Percentiles rank a stretch among this genome's conserved stretches.
Evolutionary conservation across 1,139 yeast species (phyloP).

Genomic region (Pichia kudriavzevii): DNA sequence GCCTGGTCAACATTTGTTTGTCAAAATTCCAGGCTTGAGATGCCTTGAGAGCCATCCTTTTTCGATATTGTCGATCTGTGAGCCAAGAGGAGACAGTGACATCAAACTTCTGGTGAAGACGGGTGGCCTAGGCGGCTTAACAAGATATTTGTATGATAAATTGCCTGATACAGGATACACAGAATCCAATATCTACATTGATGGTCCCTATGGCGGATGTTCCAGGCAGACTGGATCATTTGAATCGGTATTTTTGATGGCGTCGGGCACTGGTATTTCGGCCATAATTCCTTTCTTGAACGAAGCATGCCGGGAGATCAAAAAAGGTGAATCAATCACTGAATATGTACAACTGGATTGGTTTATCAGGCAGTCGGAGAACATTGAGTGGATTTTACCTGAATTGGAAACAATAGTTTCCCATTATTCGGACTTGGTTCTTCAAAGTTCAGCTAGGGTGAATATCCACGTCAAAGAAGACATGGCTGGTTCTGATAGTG

Average conservation of each 20-base stretch:
- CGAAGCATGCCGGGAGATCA: constrained; percentile 3
- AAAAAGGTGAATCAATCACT: constrained; percentile 15
- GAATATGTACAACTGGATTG: constrained; percentile 38
- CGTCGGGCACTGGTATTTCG: constrained; percentile 52
- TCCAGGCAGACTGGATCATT: constrained; percentile 43
- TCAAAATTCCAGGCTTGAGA: constrained; percentile 41
- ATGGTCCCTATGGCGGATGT: constrained; percentile 63
- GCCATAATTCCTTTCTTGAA: constrained; percentile 32
- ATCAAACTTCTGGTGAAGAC: constrained; percentile 47
- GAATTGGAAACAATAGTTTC: constrained; percentile 30
- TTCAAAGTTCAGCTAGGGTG: constrained; percentile 9
- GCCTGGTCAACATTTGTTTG: constrained; percentile 57
- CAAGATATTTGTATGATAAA: constrained; percentile 29
- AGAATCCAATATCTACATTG: constrained; percentile 35
- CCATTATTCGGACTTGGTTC: constrained; percentile 6
- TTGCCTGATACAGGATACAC: constrained; percentile 23
- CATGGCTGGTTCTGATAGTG: constrained; percentile 1
- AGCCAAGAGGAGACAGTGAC: constrained; percentile 22
- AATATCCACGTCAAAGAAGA: constrained; percentile 19
- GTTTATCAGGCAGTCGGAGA: constrained; percentile 35
- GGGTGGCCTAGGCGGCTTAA: constrained; percentile 38
- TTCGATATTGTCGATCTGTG: constrained; percentile 41
- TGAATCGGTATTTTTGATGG: constrained; percentile 38
- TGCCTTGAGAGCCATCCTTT: constrained; percentile 56
- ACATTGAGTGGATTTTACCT: constrained; percentile 39